Evolutionary conservation across 768 basidiomycete species (phyloP).

Genomic region (Mycena polygramma): DNA sequence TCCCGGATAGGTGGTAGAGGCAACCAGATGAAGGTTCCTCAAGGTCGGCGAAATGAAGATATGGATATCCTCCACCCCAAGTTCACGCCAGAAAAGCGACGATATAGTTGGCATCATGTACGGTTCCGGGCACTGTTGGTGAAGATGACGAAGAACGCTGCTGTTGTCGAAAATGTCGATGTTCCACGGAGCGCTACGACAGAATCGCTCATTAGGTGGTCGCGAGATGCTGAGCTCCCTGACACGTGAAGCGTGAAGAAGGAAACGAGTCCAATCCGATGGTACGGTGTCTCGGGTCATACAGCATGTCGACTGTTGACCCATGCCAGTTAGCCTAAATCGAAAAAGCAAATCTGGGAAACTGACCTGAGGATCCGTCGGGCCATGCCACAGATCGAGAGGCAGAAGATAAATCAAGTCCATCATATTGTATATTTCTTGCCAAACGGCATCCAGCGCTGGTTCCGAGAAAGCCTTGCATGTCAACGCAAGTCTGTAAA

Average conservation of each 20-base stretch:
- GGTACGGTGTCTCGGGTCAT: background rate
- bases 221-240: background rate
- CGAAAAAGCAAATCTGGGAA: background rate
- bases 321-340: background rate
- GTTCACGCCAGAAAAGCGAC: background rate
- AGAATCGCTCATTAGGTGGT: background rate
- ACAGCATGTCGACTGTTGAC: background rate
- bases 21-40: background rate
- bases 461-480: slow-evolving; percentile 17
- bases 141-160: background rate
- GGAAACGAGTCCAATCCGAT: background rate
- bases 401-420: slow-evolving; percentile 7
- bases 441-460: slow-evolving; percentile 7
- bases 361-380: background rate
- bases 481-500: slow-evolving; percentile 10
- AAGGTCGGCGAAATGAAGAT: background rate
- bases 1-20: background rate
- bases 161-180: background rate
- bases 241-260: background rate
- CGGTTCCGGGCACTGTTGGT: background rate
- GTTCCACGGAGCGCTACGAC: background rate
- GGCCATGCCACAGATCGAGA: background rate
- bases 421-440: background rate
- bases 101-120: background rate
- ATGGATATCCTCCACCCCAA: background rate